A percentile compares a stretch with the other conserved stretches of the same genome.
phyloP scores from a whole-genome alignment of 352 stramenopile species.

The Phytophthora cryptogea region DNA sequence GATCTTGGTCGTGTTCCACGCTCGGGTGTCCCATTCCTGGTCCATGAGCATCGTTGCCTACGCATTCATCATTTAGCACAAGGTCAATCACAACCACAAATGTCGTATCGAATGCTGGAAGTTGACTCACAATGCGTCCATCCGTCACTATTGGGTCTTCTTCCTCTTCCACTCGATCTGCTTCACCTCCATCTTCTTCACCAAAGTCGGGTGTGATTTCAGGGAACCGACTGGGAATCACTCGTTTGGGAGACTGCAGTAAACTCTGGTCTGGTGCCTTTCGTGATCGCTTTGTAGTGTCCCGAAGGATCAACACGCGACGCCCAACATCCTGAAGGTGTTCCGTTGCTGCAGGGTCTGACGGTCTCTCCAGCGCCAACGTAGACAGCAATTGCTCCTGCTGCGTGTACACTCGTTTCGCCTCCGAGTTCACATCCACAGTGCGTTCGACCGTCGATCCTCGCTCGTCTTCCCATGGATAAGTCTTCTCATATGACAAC shows the following conservation, averaged over 20 bases:
- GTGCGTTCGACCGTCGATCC: constrained; percentile 58
- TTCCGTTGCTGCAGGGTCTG: constrained; percentile 39
- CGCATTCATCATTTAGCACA: not conserved
- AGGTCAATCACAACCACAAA: not conserved
- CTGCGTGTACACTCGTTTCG: constrained; percentile 53
- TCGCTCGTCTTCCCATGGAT: constrained; percentile 57
- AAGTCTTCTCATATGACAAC: constrained; percentile 48
- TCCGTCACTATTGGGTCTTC: constrained; percentile 38
- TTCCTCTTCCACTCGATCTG: constrained; percentile 25
- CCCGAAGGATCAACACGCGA: constrained; percentile 56
- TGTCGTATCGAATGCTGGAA: not conserved
- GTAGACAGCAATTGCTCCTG: constrained; percentile 62
- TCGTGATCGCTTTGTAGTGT: constrained; percentile 41
- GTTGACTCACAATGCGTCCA: constrained; percentile 55
- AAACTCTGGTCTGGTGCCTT: constrained; percentile 27
- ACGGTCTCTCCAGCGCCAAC: constrained; percentile 49
- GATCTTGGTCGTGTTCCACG: constrained; percentile 68
- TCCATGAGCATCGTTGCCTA: constrained; percentile 80
- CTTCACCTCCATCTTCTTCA: constrained; percentile 34
- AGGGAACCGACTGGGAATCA: constrained; percentile 58
- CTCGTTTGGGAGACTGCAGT: constrained; percentile 39
- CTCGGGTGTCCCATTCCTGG: constrained; percentile 80
- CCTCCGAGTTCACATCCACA: constrained; percentile 55
- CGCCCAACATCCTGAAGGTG: constrained; percentile 70
- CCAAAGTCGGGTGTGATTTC: constrained; percentile 33